Conservation (phyloP, 306 rosid genomes). For the Acacia crassicarpa region DNA sequence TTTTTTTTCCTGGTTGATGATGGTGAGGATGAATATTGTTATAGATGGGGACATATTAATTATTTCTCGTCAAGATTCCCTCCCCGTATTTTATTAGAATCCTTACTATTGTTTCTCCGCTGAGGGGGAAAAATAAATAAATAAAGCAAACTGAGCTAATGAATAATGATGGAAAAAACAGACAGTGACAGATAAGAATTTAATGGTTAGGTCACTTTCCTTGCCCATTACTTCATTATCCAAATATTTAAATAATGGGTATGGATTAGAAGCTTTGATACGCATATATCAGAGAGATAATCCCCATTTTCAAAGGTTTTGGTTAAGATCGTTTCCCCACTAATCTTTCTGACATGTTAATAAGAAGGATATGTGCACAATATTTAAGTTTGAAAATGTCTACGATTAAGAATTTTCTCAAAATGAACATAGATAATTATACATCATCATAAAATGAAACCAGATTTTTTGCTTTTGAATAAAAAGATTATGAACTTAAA, state of each 20-base stretch:
- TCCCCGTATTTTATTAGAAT: conserved; percentile 27
- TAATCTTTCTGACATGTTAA: background rate
- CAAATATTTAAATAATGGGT: conserved; percentile 32
- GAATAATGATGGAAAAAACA: background rate
- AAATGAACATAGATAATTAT: background rate
- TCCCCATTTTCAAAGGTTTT: conserved; percentile 29
- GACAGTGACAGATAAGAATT: conserved; percentile 39
- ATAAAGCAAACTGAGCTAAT: conserved; percentile 24
- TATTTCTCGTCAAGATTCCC: conserved; percentile 44
- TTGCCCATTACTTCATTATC: conserved; percentile 35
- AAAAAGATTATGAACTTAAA: too few relatives aligned
- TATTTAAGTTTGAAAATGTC: background rate
- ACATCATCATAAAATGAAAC: background rate
- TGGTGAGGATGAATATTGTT: conserved; percentile 28
- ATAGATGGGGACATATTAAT: conserved; percentile 36
- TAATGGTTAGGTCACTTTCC: conserved; percentile 46
- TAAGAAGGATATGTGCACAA: background rate
- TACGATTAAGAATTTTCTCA: background rate
- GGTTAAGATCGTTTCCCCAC: background rate
- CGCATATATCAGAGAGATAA: conserved; percentile 16
- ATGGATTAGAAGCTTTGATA: conserved; percentile 24
- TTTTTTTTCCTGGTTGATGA: conserved; percentile 24
- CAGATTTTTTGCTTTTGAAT: too few relatives aligned
- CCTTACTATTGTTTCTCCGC: conserved; percentile 30
- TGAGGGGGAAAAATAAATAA: conserved; percentile 1